Evolutionary conservation across 1,284 basidiomycete species (phyloP), one percentile per base, ranked within the genome.

Genomic region (Rhodofomes roseus): DNA sequence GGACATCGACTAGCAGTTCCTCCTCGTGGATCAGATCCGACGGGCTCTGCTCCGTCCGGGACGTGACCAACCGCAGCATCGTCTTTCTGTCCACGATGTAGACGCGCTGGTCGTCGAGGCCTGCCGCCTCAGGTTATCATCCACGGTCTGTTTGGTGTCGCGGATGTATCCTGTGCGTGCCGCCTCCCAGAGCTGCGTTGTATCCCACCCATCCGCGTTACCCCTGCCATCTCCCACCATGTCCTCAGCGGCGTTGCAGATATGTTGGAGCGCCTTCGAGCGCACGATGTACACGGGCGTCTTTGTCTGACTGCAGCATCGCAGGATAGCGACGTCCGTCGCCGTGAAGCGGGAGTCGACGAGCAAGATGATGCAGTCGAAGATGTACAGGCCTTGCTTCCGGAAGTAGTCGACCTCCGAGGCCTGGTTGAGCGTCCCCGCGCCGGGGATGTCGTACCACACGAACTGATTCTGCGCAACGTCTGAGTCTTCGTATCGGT

Each of bases 381-480:
- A 58, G 2, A 54, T 31, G 41, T 46, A 58, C 41, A 58, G 25
- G 4, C 57, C 57, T n/a, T 58, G 57, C 1, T 23, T 27, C 51
- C n/a, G 52, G 57, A 58, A 58, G 57, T 58, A 58, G 31, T 5
- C 1, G n/a, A n/a, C n/a, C 29, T 2, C 39, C 23, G 46, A 51
- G 9, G 52, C 22, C 8, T 44, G 41, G 22, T 44, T 23, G 20
- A 54, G 43, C 23, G 57, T 58, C 9, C 57, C 57, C 18, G 41
- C 57, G 43, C 57, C 52, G 20, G 52, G 57, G 16, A 58, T 51
- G 34, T 58, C 57, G 18, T 58, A 58, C 57, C 57, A 58, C 51
- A 54, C 57, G 43, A 48, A 54, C 20, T 51, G 57, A 7, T 48
- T 48, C 23, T 16, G 14, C n/a, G 1, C 34, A 7, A 40, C 20